These are phyloP conservation scores for Adansonia rubrostipa DNA, from an alignment of 441 rosid species.

Conservation along the genomic window DNA sequence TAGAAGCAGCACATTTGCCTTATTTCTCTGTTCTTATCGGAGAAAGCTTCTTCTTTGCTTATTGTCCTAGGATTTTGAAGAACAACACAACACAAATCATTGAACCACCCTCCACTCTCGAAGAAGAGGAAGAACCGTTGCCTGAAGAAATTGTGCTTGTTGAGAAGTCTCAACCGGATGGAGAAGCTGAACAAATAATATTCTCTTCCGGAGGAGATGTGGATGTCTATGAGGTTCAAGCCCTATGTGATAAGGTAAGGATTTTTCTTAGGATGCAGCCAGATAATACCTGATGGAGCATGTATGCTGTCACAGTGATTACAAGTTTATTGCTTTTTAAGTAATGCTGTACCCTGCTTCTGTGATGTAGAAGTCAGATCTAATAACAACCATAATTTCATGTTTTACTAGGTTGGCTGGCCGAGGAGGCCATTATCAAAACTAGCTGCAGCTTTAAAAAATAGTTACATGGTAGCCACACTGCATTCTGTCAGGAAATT, in stretches of 20 bases:
- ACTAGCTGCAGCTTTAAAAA: slow-evolving; percentile 85
- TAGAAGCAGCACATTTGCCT: background rate
- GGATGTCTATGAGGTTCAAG: slow-evolving; percentile 89
- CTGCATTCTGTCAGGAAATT: slow-evolving; percentile 70
- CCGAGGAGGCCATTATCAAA: slow-evolving; percentile 88
- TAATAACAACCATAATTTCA: slow-evolving; percentile 14
- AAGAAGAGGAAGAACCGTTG: slow-evolving; percentile 63
- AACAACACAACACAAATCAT: slow-evolving; percentile 64
- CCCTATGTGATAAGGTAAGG: slow-evolving; percentile 87
- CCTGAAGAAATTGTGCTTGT: slow-evolving; percentile 79
- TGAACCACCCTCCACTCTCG: slow-evolving; percentile 59
- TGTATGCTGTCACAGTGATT: slow-evolving; percentile 6
- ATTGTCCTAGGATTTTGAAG: slow-evolving; percentile 58
- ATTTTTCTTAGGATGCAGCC: background rate
- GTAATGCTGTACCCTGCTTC: background rate
- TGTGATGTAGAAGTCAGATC: background rate
- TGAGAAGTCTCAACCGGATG: slow-evolving; percentile 68
- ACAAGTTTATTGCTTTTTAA: background rate
- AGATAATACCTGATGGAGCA: background rate
- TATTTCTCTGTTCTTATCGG: slow-evolving; percentile 2
- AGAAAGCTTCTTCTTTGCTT: slow-evolving; percentile 17
- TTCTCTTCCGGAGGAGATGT: slow-evolving; percentile 92
- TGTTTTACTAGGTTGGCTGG: slow-evolving; percentile 78
- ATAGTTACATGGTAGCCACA: slow-evolving; percentile 95
- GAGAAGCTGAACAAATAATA: slow-evolving; percentile 72